These are phyloP conservation scores for Stemphylium lycopersici DNA, from an alignment of 2,329 filamentous ascomycete genomes.

Conservation along the genomic window DNA sequence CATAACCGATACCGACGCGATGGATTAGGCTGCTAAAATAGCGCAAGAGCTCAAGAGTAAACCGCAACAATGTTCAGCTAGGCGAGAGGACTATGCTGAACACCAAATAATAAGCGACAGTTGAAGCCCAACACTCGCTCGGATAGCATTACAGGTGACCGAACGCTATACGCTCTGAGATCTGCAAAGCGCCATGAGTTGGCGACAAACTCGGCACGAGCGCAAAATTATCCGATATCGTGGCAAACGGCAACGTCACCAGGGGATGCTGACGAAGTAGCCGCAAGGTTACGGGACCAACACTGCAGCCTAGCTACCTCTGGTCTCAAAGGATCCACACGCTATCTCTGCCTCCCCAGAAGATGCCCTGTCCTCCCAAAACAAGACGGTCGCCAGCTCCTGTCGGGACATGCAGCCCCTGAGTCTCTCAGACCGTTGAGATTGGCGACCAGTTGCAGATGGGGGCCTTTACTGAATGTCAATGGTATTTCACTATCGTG, in stretches of 20 bases:
- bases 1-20: constrained; percentile 13
- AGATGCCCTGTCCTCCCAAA: not conserved
- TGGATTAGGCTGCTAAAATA: not conserved
- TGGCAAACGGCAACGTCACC: constrained; percentile 24
- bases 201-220: constrained; percentile 16
- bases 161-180: constrained; percentile 5
- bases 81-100: not conserved
- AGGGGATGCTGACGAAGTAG: constrained; percentile 14
- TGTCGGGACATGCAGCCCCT: not conserved
- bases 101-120: not conserved
- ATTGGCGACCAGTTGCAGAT: not conserved
- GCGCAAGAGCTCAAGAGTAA: not conserved
- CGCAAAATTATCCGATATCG: constrained; percentile 19
- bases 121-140: constrained; percentile 1
- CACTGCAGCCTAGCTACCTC: constrained; percentile 1
- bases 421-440: not conserved
- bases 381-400: not conserved
- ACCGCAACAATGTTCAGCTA: not conserved
- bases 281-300: constrained; percentile 1
- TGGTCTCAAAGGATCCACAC: not conserved
- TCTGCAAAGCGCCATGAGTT: constrained; percentile 14
- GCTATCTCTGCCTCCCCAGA: not conserved
- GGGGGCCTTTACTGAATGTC: not conserved
- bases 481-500: not conserved
- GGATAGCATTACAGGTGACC: not conserved